These are phyloP conservation scores for Trypanosoma cruzi DNA, from an alignment of 208 protist species.

Conservation along the genomic window DNA sequence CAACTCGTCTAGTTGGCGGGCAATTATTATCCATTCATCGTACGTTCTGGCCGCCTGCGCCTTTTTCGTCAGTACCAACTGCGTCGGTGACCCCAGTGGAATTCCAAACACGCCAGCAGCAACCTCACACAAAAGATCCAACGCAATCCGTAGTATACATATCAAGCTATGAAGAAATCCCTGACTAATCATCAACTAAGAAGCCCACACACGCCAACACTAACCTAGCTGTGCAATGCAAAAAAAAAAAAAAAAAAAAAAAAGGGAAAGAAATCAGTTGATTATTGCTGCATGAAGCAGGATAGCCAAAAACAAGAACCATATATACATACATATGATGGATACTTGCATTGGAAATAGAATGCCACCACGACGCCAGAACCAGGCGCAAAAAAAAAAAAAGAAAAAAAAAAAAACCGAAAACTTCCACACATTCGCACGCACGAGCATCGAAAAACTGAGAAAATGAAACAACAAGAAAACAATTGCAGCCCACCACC, in stretches of 20 bases:
- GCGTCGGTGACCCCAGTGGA: conserved; percentile 35
- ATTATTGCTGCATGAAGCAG: conserved; percentile 1
- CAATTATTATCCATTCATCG: conserved; percentile 46
- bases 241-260: neutral
- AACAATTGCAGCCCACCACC: neutral
- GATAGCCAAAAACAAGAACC: neutral
- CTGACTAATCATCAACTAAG: neutral
- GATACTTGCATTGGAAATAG: too few relatives aligned
- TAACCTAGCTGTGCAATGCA: neutral
- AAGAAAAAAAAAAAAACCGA: conserved; percentile 28
- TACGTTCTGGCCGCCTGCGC: conserved; percentile 33
- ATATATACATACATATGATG: neutral
- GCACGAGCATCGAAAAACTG: neutral
- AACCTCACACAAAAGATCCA: conserved; percentile 34
- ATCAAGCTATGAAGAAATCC: conserved; percentile 3
- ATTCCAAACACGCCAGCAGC: conserved; percentile 49
- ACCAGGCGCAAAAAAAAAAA: conserved; percentile 5
- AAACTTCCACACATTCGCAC: neutral
- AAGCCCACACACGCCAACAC: neutral
- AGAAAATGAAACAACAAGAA: conserved; percentile 1
- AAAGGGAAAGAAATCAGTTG: conserved; percentile 16
- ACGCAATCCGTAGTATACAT: conserved; percentile 9
- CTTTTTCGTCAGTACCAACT: conserved; percentile 29
- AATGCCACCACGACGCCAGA: too few relatives aligned
- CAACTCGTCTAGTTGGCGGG: conserved; percentile 51